phyloP scores from a whole-genome alignment of 345 rosid species.

The Cardamine resedifolia region DNA sequence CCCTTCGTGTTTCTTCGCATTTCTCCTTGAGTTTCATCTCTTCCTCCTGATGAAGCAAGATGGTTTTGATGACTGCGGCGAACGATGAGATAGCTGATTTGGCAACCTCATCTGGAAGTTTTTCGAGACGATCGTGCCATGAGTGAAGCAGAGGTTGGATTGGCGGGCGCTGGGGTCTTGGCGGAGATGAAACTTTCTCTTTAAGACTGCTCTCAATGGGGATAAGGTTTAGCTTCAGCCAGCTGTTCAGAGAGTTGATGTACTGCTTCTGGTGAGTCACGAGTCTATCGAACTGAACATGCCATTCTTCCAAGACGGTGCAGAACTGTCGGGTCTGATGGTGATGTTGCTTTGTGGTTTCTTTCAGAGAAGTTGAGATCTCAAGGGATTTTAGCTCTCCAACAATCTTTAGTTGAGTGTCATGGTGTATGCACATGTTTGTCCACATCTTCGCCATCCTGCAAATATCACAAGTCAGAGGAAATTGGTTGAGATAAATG shows the following conservation, averaged over 20 bases:
- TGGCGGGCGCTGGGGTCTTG: constrained; percentile 66
- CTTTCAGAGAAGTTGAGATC: constrained; percentile 51
- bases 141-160: constrained; percentile 71
- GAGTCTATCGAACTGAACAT: constrained; percentile 65
- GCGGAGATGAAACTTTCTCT: constrained; percentile 76
- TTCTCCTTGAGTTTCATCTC: constrained; percentile 85
- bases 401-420: constrained; percentile 64
- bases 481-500: background rate
- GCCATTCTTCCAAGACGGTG: constrained; percentile 68
- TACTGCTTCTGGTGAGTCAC: constrained; percentile 74
- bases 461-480: constrained; percentile 15
- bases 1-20: constrained; percentile 77
- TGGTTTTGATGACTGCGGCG: constrained; percentile 67
- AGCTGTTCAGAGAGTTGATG: constrained; percentile 60
- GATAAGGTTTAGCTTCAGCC: constrained; percentile 75
- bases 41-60: constrained; percentile 72
- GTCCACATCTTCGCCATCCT: constrained; percentile 96
- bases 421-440: constrained; percentile 65
- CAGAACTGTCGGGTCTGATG: constrained; percentile 66
- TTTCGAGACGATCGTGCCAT: constrained; percentile 74
- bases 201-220: constrained; percentile 71
- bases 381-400: constrained; percentile 68
- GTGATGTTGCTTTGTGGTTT: constrained; percentile 80
- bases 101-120: constrained; percentile 82
- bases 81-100: constrained; percentile 79